phyloP scores from a whole-genome alignment of 164 flowering plant species.

The Stephania yunnanensis region DNA sequence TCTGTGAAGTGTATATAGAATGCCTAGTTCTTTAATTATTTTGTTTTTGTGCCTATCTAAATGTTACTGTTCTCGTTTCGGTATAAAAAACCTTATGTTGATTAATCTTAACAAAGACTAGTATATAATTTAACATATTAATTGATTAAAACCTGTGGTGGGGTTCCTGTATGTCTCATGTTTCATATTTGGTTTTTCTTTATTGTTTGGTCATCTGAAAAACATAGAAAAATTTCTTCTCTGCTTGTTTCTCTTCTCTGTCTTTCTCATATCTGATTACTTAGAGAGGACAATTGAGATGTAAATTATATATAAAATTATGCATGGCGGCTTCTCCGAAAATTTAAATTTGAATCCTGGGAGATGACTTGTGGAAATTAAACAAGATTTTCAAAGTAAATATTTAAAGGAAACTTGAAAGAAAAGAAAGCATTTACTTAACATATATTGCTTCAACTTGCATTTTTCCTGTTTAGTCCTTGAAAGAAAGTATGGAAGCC shows the following conservation, averaged over 20 bases:
- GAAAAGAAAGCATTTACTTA: conserved; percentile 27
- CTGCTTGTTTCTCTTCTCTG: background rate
- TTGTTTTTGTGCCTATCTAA: too few species aligned
- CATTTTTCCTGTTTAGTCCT: conserved; percentile 24
- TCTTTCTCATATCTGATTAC: background rate
- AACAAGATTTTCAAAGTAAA: background rate
- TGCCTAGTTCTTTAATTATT: background rate
- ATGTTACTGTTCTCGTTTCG: too few species aligned
- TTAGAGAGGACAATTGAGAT: background rate
- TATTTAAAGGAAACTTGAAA: conserved; percentile 26
- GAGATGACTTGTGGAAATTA: conserved; percentile 20
- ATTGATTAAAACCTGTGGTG: background rate
- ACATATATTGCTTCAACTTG: background rate
- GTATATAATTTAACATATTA: background rate
- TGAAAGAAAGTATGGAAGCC: background rate
- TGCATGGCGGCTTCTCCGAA: conserved; percentile 2
- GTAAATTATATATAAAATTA: background rate
- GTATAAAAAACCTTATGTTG: too few species aligned
- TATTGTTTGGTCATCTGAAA: background rate
- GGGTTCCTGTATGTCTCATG: background rate
- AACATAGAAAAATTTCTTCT: background rate
- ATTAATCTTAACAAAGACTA: too few species aligned
- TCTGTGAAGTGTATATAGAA: background rate
- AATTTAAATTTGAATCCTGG: conserved; percentile 1
- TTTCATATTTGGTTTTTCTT: background rate